Base-by-base conservation (phyloP, 2,329 filamentous ascomycete species). In the Colletotrichum tropicicola region DNA sequence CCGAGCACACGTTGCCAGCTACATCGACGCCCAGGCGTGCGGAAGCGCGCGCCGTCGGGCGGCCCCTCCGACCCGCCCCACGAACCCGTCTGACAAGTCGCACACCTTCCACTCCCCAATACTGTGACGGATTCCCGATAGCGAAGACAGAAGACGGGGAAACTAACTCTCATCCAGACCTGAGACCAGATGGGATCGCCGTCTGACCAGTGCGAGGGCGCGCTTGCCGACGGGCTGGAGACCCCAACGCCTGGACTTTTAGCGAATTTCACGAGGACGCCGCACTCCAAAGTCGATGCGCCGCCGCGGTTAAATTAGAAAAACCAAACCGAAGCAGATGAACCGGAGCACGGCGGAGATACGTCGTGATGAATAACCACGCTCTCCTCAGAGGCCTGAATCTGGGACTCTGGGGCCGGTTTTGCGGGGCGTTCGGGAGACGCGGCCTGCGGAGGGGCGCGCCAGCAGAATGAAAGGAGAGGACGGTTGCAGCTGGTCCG, bases 371-470 rank as follows among this genome's bases (percentile, higher is more conserved):
- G n/a, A 23, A 9, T 21, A 10, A 30, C 21, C 6, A 10, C 15
- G n/a, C 21, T 25, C 57, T 47, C 39, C 39, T 48, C 28, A 6
- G 23, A 49, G 25, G 32, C 41, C 27, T 28, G 27, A 57, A 13
- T n/a, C 28, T 35, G 45, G 52, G 37, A 35, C 37, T 23, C 32
- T 32, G 32, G 55, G 44, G 43, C 35, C 49, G 61, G 23, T 37
- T 41, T 49, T 45, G 61, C 17, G 61, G 61, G 57, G 35, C 19
- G 30, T 56, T 64, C 47, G 60, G 60, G 32, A 59, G 30, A 53
- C 53, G 60, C 60, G 55, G 60, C 55, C 48, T 39, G 25, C 23
- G 41, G 60, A 53, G 54, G 41, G 47, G n/a, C 55, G 13, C n/a
- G n/a, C 55, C 7, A 23, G 15, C 30, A 37, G 23, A 56, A 8